These are phyloP conservation scores for Vitis labrusca DNA, from an alignment of 164 flowering plant species.

Conservation along the genomic window DNA sequence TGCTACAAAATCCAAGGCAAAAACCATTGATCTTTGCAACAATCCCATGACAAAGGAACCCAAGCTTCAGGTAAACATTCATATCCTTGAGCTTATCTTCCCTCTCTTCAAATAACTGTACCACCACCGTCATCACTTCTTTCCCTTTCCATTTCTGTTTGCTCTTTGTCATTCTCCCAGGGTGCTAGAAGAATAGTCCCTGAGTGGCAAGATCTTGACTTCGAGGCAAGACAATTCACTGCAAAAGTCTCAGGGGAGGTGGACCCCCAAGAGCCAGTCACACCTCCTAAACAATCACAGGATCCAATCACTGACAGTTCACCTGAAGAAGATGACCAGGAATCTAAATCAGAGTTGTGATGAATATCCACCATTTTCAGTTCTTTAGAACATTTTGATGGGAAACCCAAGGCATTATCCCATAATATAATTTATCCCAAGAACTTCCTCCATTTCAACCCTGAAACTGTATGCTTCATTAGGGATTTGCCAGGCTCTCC, in stretches of 20 bases:
- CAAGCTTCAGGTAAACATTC: slow-evolving; percentile 73
- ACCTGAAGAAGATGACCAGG: slow-evolving; percentile 41
- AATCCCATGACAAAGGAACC: slow-evolving; percentile 99
- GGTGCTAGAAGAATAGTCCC: slow-evolving; percentile 92
- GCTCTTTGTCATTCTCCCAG: slow-evolving; percentile 30
- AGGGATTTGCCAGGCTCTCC: background rate
- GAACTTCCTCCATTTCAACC: background rate
- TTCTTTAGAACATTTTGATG: no score
- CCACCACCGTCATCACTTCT: background rate
- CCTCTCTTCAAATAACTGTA: background rate
- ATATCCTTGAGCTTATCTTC: background rate
- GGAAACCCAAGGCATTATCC: background rate
- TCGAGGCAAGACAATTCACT: slow-evolving; percentile 78
- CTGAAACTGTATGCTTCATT: background rate
- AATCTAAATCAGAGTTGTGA: slow-evolving; percentile 70
- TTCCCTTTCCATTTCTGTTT: background rate
- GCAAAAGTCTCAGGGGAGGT: slow-evolving; percentile 71
- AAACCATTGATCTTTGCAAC: slow-evolving; percentile 95
- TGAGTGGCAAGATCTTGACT: slow-evolving; percentile 90
- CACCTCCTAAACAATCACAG: slow-evolving; percentile 22
- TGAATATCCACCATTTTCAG: background rate
- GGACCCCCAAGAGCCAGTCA: slow-evolving; percentile 33
- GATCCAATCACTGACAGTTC: slow-evolving; percentile 7
- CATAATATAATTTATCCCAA: background rate
- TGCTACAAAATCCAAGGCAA: slow-evolving; percentile 81